phyloP scores from a whole-genome alignment of 192 early-diverging fungal genomes.

The Endogone sp. region DNA sequence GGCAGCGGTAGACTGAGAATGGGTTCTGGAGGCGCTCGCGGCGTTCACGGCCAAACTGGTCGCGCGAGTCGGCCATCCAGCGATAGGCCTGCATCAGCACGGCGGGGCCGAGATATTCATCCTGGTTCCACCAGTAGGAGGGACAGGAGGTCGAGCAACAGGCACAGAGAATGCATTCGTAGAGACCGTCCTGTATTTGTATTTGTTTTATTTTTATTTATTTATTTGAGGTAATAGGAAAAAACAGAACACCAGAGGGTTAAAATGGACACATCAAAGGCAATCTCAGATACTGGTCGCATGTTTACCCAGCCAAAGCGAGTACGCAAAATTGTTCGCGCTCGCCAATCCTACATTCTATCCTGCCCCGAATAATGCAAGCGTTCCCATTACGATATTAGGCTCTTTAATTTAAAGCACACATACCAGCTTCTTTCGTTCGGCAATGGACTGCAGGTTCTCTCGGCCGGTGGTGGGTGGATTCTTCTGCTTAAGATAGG shows the following conservation, averaged over 20 bases:
- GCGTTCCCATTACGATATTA: no score
- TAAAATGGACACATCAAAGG: no score
- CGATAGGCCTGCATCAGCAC: slow-evolving; percentile 97
- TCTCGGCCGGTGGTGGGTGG: slow-evolving; percentile 64
- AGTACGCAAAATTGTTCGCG: not conserved
- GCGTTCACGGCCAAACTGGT: slow-evolving; percentile 85
- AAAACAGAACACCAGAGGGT: no score
- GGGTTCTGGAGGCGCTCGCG: slow-evolving; percentile 86
- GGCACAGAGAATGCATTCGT: slow-evolving; percentile 97
- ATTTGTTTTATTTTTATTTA: no score
- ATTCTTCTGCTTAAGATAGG: slow-evolving; percentile 89
- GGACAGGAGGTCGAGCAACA: slow-evolving; percentile 97
- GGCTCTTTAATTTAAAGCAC: no score
- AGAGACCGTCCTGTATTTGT: slow-evolving; percentile 87
- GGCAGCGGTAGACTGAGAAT: slow-evolving; percentile 98
- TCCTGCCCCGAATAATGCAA: no score
- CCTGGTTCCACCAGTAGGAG: slow-evolving; percentile 96
- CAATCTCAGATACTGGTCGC: no score
- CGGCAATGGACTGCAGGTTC: slow-evolving; percentile 90
- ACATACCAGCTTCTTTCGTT: slow-evolving; percentile 79
- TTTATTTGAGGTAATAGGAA: no score
- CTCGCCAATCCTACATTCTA: not conserved
- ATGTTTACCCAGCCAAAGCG: no score
- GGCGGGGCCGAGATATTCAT: slow-evolving; percentile 92
- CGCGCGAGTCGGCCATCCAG: slow-evolving; percentile 97